Base-by-base conservation (phyloP, 352 stramenopile species). In the Pythium aristosporum region DNA sequence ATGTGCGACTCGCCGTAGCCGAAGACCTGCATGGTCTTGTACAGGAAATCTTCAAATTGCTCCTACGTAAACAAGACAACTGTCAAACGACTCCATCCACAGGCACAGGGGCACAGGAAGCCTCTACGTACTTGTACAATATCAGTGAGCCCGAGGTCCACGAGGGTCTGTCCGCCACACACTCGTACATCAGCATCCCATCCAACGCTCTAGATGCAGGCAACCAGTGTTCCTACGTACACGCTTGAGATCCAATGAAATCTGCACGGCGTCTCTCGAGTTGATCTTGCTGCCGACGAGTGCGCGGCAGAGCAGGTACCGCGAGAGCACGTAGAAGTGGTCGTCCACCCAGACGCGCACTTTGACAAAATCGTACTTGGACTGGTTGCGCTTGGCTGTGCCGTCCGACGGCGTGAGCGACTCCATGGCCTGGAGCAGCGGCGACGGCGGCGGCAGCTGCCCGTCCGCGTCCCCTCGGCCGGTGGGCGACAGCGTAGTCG, bases 331-430 rank as follows among this genome's bases (percentile, higher is more conserved):
- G 78, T 96, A 96, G 42, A 94, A 86, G 56, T 96, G 87, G 74
- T 96, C 87, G 59, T 91, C 80, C 47, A 96, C 84, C 87, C 87
- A 96, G 51, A 96, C 87, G 63, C 87, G 87, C 64, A 96, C 87
- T 71, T 94, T 96, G 61, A 96, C 81, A 57, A 94, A 96, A 62
- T 96, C 87, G 70, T 96, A 96, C 67, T 96, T 96, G 37, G 84
- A 94, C 71, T 96, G 85, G 70, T 96, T 96, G 28, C 85, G 78
- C 69, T 88, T 91, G 43, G 85, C 79, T 34, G 75, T 82, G n/a
- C 57, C 58, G 54, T 67, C 59, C 9, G 83, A 75, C 59, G 89
- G 79, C 18, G 67, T 65, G 30, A 63, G 57, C 47, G 75, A 61
- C 28, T 69, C 68, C 61, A 75, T 81, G 21, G 73, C 59, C 23